A percentile compares a stretch with the other conserved stretches of the same genome.
phyloP scores from a whole-genome alignment of 106 monocot species.

The Hemerocallis citrina region DNA sequence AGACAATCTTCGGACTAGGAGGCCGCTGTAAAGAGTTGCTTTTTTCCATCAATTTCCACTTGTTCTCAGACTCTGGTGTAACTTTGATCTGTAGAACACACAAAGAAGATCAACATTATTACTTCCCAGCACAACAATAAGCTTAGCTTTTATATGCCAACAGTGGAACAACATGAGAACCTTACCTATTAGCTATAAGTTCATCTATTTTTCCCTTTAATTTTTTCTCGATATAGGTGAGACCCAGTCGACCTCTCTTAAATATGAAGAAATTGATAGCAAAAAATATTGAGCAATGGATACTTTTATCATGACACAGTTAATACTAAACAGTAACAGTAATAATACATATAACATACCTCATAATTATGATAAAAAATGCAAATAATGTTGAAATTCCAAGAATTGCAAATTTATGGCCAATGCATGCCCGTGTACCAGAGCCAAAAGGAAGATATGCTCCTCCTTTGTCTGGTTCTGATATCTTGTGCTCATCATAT shows the following conservation, averaged over 20 bases:
- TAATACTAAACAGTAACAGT: too few species aligned
- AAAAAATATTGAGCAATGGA: too few species aligned
- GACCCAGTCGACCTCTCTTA: too few species aligned
- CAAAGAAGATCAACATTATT: background rate
- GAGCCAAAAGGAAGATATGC: constrained; percentile 68
- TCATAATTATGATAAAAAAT: constrained; percentile 40
- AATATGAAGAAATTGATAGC: too few species aligned
- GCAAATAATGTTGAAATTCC: constrained; percentile 42
- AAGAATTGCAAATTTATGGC: constrained; percentile 42
- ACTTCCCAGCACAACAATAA: background rate
- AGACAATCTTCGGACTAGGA: constrained; percentile 27
- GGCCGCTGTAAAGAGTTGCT: constrained; percentile 12
- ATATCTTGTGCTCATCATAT: background rate
- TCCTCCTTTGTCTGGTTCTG: constrained; percentile 12
- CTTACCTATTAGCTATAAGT: too few species aligned
- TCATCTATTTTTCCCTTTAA: too few species aligned
- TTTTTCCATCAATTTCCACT: background rate
- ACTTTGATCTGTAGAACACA: constrained; percentile 31
- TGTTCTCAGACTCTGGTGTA: constrained; percentile 14
- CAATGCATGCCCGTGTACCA: constrained; percentile 57
- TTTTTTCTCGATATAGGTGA: too few species aligned
- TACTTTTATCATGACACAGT: too few species aligned
- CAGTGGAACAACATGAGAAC: background rate
- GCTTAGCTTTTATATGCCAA: background rate
- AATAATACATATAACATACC: constrained; percentile 20